Evolutionary conservation across 2,329 filamentous ascomycete genomes (phyloP), one percentile per base, ranked within the genome.

Genomic region (Pestalotiopsis sp.): DNA sequence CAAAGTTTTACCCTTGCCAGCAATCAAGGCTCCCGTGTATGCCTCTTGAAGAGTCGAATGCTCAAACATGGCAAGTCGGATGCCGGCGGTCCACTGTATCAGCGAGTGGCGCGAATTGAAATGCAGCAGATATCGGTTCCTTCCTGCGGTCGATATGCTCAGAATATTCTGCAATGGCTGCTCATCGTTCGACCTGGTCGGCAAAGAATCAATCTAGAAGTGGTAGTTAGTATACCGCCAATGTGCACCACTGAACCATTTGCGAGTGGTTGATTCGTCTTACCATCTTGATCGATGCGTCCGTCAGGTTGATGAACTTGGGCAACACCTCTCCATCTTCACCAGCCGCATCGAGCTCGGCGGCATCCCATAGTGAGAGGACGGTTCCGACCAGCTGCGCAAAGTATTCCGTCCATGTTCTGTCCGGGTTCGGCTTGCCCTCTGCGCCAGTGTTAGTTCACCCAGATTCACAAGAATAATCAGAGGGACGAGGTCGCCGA

Each of bases 271-370:
- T 17, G 5, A 62, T 20, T 20, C n/a, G 66, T 49, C 70, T 60
- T 86, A 98, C 96, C 94, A 98, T 98, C 81, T 97, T 97, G 75
- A 99, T 94, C 0, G 96, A 97, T 23, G 96, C 96, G 86, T 99
- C 96, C 6, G 96, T 97, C 69, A 99, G 83, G 77, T 99, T 99
- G 80, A 99, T 95, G 79, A 98, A 99, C 65, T 93, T 96, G 39
- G 94, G 94, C 57, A 95, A 84, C 62, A 97, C 93, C 77, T 97
- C 93, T 72, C 91, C 92, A 75, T 96, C 90, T 74, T 94, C 91
- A 45, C 93, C 94, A 13, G 93, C 95, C 52, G 90, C 90, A 82
- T 99, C 96, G 69, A 98, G 86, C 78, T 96, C 94, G 72, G 93
- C 91, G 27, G 95, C 95, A 81, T 99, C 95, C 96, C 96, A 99